Evolutionary conservation across 192 early-diverging fungal genomes (phyloP).

Genomic region (Thoreauomyces humboldtii): DNA sequence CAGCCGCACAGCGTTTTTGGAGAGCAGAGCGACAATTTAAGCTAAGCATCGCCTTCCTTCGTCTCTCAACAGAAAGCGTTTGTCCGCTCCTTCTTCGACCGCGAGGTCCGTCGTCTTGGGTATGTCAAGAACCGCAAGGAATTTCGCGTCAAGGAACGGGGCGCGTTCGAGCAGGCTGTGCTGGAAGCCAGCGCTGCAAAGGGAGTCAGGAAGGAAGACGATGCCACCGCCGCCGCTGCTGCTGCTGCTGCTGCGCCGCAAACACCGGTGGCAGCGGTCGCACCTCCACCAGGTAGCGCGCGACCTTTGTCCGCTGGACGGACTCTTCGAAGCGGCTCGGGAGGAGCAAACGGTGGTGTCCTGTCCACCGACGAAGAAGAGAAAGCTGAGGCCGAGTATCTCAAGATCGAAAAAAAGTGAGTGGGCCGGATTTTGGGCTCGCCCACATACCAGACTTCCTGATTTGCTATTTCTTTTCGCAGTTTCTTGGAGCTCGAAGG

Average conservation of each 20-base stretch:
- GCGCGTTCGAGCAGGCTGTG: constrained; percentile 41
- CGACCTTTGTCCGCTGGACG: constrained; percentile 1
- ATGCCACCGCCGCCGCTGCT: not conserved
- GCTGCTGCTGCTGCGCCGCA: not conserved
- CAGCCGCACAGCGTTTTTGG: not conserved
- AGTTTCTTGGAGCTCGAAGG: constrained; percentile 36
- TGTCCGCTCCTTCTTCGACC: constrained; percentile 49
- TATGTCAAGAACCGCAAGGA: constrained; percentile 46
- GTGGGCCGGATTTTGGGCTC: not conserved
- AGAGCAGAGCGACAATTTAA: no score
- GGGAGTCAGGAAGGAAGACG: constrained; percentile 19
- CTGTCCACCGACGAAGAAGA: constrained; percentile 32
- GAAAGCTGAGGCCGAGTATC: constrained; percentile 38
- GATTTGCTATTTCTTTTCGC: not conserved
- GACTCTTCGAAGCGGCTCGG: not conserved
- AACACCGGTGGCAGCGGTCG: not conserved
- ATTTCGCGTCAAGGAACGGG: constrained; percentile 37
- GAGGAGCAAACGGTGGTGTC: not conserved
- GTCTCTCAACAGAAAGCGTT: constrained; percentile 39
- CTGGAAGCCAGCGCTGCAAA: constrained; percentile 38
- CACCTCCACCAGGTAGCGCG: constrained; percentile 1
- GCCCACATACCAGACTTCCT: not conserved
- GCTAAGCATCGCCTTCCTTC: not conserved
- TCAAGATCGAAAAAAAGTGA: constrained; percentile 37
- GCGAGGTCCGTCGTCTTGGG: constrained; percentile 48